Evolutionary conservation across 441 rosid species (phyloP).

Genomic region (Lepidium campestre): DNA sequence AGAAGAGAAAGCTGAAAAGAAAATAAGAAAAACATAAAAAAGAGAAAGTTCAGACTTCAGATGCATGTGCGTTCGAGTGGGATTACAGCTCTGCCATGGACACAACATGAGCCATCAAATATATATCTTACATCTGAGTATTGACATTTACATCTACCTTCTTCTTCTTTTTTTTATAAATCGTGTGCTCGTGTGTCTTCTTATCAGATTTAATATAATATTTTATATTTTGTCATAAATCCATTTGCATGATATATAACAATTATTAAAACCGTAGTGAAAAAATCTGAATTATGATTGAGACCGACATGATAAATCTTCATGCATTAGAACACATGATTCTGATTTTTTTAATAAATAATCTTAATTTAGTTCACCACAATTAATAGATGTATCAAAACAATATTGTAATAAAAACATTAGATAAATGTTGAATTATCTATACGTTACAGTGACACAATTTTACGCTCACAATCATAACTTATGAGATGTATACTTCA

Average conservation of each 20-base stretch:
- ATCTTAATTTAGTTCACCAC: too few relatives aligned
- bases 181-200: conserved; percentile 20
- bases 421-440: neutral
- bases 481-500: neutral
- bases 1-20: neutral
- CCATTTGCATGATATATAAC: neutral
- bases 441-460: neutral
- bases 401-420: neutral
- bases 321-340: neutral
- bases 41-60: conserved; percentile 14
- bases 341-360: neutral
- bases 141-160: conserved; percentile 12
- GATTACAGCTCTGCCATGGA: conserved; percentile 74
- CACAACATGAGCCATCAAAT: conserved; percentile 44
- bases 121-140: conserved; percentile 9
- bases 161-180: neutral
- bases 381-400: neutral
- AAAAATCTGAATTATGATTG: neutral
- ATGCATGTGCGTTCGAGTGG: conserved; percentile 73
- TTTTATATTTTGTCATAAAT: too few relatives aligned
- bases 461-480: neutral
- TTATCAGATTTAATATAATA: neutral
- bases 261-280: neutral
- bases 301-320: neutral
- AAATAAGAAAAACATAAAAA: conserved; percentile 27